Evolutionary conservation across 371 early-diverging fungal species (phyloP), one percentile per base, ranked within the genome.

Genomic region (Mortierella sp.): DNA sequence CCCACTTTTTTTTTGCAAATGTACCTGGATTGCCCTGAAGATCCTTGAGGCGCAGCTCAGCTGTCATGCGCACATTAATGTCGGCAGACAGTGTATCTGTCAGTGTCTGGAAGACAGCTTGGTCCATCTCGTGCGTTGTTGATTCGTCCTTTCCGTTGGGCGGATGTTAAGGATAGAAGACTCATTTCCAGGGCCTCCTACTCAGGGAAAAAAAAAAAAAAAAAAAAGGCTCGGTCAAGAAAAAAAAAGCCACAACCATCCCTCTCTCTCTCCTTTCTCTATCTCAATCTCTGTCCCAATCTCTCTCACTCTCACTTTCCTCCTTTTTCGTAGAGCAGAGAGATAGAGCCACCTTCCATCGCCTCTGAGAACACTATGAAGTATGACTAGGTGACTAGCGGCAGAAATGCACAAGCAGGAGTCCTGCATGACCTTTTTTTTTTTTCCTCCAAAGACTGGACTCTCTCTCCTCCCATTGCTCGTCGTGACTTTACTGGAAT

Each of bases 11-110:
- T n/a, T n/a, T n/a, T 9, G 37, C 37, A 37, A 6, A 29, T 57
- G 46, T 84, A 89, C 91, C 90, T 69, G 90, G 88, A 57, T 86
- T 81, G 61, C 80, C 69, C 64, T 87, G 86, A 21, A 95, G 84
- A 55, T 89, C 91, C 79, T 90, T 89, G 51, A 95, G 83, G 48
- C 82, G 82, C 56, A 84, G 80, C 81, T 96, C 96, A 29, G 93
- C 93, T 57, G 87, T 81, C 57, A 84, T 83, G 44, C 94, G 92
- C 61, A 86, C 84, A 60, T 87, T 83, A 14, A 87, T 82, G 64
- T 95, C 92, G 14, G 88, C 83, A 56, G 92, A 86, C 58, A 94
- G 85, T 4, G 90, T 90, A 53, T 86, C 82, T 70, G 91, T 84
- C 56, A 95, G 84, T 7, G 88, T 88, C 70, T 91, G 91, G 67